These are phyloP conservation scores for Fusarium sp. DNA, from an alignment of 2,329 filamentous ascomycete genomes.

Conservation along the genomic window DNA sequence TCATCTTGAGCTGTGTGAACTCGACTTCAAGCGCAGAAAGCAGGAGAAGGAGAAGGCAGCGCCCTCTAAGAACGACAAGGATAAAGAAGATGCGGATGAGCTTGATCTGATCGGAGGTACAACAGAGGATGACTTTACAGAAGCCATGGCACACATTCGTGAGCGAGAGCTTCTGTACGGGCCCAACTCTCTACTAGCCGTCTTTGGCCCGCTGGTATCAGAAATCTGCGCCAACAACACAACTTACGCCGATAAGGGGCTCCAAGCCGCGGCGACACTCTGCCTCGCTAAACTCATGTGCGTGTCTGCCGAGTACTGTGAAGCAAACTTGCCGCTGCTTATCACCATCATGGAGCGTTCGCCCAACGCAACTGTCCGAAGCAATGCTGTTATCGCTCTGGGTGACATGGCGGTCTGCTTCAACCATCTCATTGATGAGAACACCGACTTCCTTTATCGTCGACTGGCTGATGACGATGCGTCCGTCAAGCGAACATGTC, in stretches of 20 bases:
- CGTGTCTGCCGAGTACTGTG: slow-evolving; percentile 95
- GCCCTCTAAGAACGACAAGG: slow-evolving; percentile 58
- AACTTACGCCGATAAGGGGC: slow-evolving; percentile 84
- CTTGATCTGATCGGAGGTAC: slow-evolving; percentile 97
- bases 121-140: slow-evolving; percentile 91
- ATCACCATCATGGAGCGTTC: slow-evolving; percentile 98
- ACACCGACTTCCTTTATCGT: slow-evolving; percentile 97
- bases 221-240: slow-evolving; percentile 97
- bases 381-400: slow-evolving; percentile 94
- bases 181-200: slow-evolving; percentile 82
- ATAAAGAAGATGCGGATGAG: slow-evolving; percentile 79
- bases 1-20: slow-evolving; percentile 94
- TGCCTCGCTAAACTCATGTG: slow-evolving; percentile 99
- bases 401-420: slow-evolving; percentile 99
- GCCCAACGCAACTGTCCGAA: slow-evolving; percentile 88
- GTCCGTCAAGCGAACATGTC: slow-evolving; percentile 93
- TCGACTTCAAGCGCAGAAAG: slow-evolving; percentile 97
- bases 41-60: slow-evolving; percentile 81
- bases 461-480: slow-evolving; percentile 87
- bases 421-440: slow-evolving; percentile 98
- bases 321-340: slow-evolving; percentile 87
- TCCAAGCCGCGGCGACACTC: slow-evolving; percentile 92
- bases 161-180: slow-evolving; percentile 87
- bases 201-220: slow-evolving; percentile 89
- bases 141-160: slow-evolving; percentile 84